Base-by-base conservation (phyloP, 2,329 filamentous ascomycete species). In the Cordyceps tenuipes region DNA sequence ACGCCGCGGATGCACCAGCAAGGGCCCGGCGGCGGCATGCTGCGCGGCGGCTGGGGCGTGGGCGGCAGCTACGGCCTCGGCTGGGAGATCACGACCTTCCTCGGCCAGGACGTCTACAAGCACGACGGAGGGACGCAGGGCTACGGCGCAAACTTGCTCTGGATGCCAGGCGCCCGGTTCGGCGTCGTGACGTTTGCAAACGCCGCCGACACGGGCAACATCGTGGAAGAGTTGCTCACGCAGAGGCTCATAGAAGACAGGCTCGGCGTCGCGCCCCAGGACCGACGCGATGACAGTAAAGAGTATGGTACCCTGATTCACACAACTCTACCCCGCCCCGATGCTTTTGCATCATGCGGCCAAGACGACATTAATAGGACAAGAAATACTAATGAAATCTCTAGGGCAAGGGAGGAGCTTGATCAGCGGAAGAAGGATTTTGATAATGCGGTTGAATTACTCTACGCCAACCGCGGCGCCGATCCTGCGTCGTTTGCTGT, bases 121-220 rank as follows among this genome's bases (percentile, higher is more conserved):
- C 67, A 68, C 50, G 43, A 26, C 3, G 66, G 66, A 0, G 56
- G 52, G 17, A 55, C 64, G 12, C 60, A 52, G n/a, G 53, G 49
- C 41, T 66, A 63, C 17, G 49, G 59, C 10, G 53, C 66, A 1
- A 49, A 58, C 13, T 64, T 65, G 55, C 46, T 64, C 19, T 67
- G 65, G 61, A 49, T 67, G 1, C 67, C 66, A 0, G 61, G 62
- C 3, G 60, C 47, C 41, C 52, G 61, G 10, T 57, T 66, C 6
- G 66, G 62, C 0, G 61, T 68, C 2, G 54, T 65, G 1, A 61
- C 62, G 2, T 60, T 67, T 43, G 53, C 53, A 6, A 81, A 80
- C 59, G 76, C 75, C 53, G 74, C 70, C 13, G n/a, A 64, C 10
- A 73, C 71, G 8, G 72, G 72, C 6, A 76, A 74, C 57, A 51